Conservation (phyloP, 2,329 filamentous ascomycete species). For the Clarireedia monteithiana region DNA sequence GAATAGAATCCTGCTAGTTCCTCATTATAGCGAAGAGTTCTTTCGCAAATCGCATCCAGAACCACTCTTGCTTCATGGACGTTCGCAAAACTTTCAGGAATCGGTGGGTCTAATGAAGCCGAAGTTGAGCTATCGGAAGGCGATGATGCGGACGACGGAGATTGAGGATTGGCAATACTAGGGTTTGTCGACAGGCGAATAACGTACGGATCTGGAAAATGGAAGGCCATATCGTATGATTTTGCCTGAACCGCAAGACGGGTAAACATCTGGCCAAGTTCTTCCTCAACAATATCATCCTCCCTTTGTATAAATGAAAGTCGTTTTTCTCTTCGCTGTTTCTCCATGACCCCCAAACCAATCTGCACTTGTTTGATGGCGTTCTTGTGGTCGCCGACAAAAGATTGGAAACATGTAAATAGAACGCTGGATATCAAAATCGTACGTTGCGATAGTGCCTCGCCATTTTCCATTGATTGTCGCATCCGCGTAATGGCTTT, state of each 20-base stretch:
- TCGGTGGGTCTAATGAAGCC: constrained; percentile 14
- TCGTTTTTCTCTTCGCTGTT: constrained; percentile 40
- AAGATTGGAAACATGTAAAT: constrained; percentile 61
- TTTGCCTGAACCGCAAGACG: constrained; percentile 58
- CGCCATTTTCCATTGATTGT: constrained; percentile 36
- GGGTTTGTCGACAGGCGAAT: constrained; percentile 40
- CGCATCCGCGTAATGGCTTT: constrained; percentile 46
- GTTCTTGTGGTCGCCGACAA: constrained; percentile 54
- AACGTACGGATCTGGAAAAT: constrained; percentile 55
- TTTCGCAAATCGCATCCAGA: constrained; percentile 49
- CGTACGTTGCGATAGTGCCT: constrained; percentile 39
- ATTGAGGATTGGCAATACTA: constrained; percentile 22
- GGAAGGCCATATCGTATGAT: constrained; percentile 61
- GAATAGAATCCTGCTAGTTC: constrained; percentile 40
- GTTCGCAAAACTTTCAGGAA: constrained; percentile 35
- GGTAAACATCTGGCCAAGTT: constrained; percentile 56
- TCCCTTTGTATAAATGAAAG: constrained; percentile 21
- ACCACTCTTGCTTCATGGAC: constrained; percentile 47
- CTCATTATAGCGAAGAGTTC: constrained; percentile 52
- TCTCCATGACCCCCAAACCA: constrained; percentile 47
- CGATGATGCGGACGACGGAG: neutral
- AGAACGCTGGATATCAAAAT: constrained; percentile 58
- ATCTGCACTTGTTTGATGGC: constrained; percentile 55
- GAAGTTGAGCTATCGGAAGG: constrained; percentile 26
- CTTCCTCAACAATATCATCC: constrained; percentile 33